These are phyloP conservation scores for Thielaviopsis ethacetica DNA, from an alignment of 2,329 filamentous ascomycete species.

Conservation along the genomic window DNA sequence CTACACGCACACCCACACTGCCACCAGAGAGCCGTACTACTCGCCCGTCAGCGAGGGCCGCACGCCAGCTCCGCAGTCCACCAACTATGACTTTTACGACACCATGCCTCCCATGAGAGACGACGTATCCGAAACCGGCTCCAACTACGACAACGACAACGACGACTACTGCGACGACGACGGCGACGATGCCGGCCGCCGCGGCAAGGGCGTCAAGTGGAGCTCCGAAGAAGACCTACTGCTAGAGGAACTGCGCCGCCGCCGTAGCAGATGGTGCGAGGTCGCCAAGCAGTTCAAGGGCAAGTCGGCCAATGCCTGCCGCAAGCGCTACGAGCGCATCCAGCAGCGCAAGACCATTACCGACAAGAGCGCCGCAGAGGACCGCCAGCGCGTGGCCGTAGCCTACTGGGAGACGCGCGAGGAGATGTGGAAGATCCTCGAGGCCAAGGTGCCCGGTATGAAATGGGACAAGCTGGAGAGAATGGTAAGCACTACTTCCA, in stretches of 20 bases:
- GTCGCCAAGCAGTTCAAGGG: slow-evolving; percentile 42
- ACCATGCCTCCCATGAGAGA: slow-evolving; percentile 1
- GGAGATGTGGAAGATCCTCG: slow-evolving; percentile 67
- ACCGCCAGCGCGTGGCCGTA: slow-evolving; percentile 48
- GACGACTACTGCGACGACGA: slow-evolving; percentile 2
- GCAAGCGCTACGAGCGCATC: slow-evolving; percentile 73
- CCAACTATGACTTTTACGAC: slow-evolving; percentile 11
- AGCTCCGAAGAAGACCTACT: slow-evolving; percentile 49
- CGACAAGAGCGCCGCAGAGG: slow-evolving; percentile 32
- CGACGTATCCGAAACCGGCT: slow-evolving; percentile 4
- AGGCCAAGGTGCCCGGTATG: slow-evolving; percentile 53
- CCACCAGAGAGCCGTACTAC: slow-evolving; percentile 9
- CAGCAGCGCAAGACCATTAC: slow-evolving; percentile 49
- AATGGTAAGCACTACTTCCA: slow-evolving; percentile 30
- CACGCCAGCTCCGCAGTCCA: slow-evolving; percentile 3
- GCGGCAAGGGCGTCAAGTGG: slow-evolving; percentile 57
- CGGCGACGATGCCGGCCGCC: slow-evolving; percentile 3
- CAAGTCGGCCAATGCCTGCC: slow-evolving; percentile 72
- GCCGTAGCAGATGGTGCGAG: slow-evolving; percentile 10
- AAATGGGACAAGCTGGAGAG: slow-evolving; percentile 57
- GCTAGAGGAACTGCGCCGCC: slow-evolving; percentile 7
- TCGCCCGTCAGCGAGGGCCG: slow-evolving; percentile 10
- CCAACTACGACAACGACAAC: slow-evolving; percentile 1
- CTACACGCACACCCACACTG: slow-evolving; percentile 5
- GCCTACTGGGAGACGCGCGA: slow-evolving; percentile 67